Percentiles rank a stretch among this genome's conserved stretches.
phyloP scores from a whole-genome alignment of 2,329 filamentous ascomycete species.

The Dothidotthia symphoricarpi region DNA sequence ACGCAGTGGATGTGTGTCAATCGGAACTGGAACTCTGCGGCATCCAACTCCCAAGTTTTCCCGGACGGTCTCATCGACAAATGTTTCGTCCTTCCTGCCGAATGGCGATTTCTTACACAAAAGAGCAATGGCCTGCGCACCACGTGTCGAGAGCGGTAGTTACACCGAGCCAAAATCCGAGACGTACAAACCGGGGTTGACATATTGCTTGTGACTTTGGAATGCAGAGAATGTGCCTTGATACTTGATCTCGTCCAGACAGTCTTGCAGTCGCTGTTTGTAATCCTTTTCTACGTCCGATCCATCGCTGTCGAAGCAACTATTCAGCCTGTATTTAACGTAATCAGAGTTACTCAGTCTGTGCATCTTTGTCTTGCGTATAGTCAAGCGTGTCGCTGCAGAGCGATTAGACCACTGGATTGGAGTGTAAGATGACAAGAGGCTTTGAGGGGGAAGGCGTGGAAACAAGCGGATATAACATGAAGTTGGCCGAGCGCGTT shows the following conservation, averaged over 20 bases:
- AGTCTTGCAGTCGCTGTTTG: constrained; percentile 1
- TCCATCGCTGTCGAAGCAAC: no score
- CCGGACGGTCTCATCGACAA: constrained; percentile 30
- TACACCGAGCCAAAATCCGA: constrained; percentile 7
- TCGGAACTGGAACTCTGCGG: constrained; percentile 17
- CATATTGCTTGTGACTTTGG: neutral
- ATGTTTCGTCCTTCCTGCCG: constrained; percentile 29
- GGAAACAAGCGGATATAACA: no score
- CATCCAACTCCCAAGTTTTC: constrained; percentile 35
- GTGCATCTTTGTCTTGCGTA: no score
- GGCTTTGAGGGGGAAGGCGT: no score
- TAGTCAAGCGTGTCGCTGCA: no score
- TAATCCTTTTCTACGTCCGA: no score
- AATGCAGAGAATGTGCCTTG: constrained; percentile 6
- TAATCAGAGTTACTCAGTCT: no score
- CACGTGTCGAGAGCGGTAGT: constrained; percentile 8
- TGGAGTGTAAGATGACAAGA: no score
- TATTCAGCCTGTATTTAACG: no score
- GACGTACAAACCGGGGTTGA: constrained; percentile 10
- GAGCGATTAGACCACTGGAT: no score
- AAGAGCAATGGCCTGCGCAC: constrained; percentile 13
- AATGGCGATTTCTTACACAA: constrained; percentile 27
- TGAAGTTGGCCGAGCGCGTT: no score
- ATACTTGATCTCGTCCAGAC: constrained; percentile 6
- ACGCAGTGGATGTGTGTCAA: no score